Evolutionary conservation across 1,284 basidiomycete species (phyloP), one percentile per base, ranked within the genome.

Genomic region (Austroboletus novae-zelandiae): DNA sequence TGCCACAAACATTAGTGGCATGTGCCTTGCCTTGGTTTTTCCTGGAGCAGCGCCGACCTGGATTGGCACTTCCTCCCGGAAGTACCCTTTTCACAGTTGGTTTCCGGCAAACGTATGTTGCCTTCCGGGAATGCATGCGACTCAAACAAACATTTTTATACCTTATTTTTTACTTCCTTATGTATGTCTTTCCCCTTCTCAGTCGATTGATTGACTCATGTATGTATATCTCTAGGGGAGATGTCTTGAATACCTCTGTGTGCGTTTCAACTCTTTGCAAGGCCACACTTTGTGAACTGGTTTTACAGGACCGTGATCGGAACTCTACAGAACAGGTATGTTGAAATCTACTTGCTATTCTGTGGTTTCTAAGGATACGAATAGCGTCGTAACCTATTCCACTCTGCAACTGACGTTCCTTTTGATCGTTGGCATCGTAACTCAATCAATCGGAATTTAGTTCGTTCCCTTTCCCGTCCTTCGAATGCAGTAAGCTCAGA

Each of bases 1-100:
- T 36, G 42, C 8, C 1, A 35, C 18, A 2, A 45, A 41, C 37
- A 31, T 8, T 51, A 88, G 83, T 89, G 34, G 51, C 86, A 4
- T 89, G 84, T 58, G 86, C 88, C 5, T 61, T 89, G 2, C 89
- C 89, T 0, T 91, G 89, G 89, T 88, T 91, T 61, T 63, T 87
- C 36, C 68, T 81, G 10, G 88, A 89, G 68, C 80, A 86, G 61
- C 76, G 81, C 34, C 72, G 86, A 31, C 81, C 88, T 37, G 86
- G 86, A 31, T 70, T 88, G 47, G 62, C 76, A 14, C 73, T 90
- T 20, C 89, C 90, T 3, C 74, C 77, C 0, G 77, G 80, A 11
- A 80, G 80, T 2, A 83, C 75, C 6, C 73, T 89, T 45, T 60
- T 86, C 39, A 89, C 84, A 1, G 79, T 91, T 36, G 89, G 89